phyloP scores from a whole-genome alignment of 2,329 filamentous ascomycete genomes.

The Colletotrichum acutatum region DNA sequence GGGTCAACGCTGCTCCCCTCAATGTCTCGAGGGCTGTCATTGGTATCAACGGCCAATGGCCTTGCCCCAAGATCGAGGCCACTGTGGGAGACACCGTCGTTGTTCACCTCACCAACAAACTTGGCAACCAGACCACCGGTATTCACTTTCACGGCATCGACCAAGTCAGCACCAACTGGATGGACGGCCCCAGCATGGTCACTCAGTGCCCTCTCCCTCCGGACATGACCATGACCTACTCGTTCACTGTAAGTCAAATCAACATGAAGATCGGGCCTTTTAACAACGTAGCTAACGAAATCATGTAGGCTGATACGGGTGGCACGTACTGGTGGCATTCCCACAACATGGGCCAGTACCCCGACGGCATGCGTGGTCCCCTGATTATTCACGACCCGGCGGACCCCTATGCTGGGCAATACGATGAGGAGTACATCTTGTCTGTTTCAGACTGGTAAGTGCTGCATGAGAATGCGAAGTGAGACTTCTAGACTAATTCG shows the following conservation, averaged over 20 bases:
- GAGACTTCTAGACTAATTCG: slow-evolving; percentile 1
- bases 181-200: slow-evolving; percentile 68
- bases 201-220: slow-evolving; percentile 67
- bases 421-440: slow-evolving; percentile 68
- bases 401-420: slow-evolving; percentile 62
- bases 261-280: background rate
- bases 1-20: slow-evolving; percentile 52
- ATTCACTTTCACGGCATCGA: slow-evolving; percentile 70
- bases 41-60: slow-evolving; percentile 72
- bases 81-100: slow-evolving; percentile 61
- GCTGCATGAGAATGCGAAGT: background rate
- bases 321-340: slow-evolving; percentile 69
- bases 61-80: slow-evolving; percentile 65
- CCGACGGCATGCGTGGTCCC: slow-evolving; percentile 72
- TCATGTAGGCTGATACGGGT: slow-evolving; percentile 43
- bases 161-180: slow-evolving; percentile 62
- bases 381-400: slow-evolving; percentile 69
- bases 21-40: slow-evolving; percentile 50
- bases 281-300: background rate
- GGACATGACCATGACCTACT: slow-evolving; percentile 62
- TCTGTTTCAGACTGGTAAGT: slow-evolving; percentile 49
- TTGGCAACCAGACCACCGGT: slow-evolving; percentile 64
- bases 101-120: slow-evolving; percentile 60
- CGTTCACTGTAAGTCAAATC: slow-evolving; percentile 54
- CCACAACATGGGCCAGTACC: slow-evolving; percentile 72